Base-by-base conservation (phyloP, 169 alveolate genomes). In the Plasmodium knowlesi region DNA sequence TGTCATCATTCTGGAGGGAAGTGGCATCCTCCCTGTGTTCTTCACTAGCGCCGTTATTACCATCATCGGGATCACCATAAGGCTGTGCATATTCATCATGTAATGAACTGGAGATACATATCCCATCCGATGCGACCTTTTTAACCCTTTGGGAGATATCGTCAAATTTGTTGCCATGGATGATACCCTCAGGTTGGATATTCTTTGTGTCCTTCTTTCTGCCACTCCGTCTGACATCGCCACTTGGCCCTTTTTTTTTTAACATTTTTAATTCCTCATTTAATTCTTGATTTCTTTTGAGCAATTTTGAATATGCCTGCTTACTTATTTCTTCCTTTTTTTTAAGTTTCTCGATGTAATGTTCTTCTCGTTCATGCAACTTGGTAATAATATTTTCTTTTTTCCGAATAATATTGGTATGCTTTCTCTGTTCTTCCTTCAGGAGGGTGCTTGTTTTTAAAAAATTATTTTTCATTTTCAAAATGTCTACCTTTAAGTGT, bases 311-410 rank as follows among this genome's bases (percentile, higher is more conserved):
- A 84, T 84, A 84, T 73, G 93, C 93, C 67, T 84, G 83, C 39
- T 84, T 84, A 73, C 78, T 84, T 84, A 84, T 50, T 46, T 84
- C 93, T 84, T 84, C 93, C 61, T 84, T 84, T 74, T 84, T 84
- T 84, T 84, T 84, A 30, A 84, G 32, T 84, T 73, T 84, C 72
- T 84, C 73, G 22, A 84, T 84, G 67, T 53, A 84, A 84, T 28
- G 43, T 73, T 84, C 93, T 84, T 84, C 93, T 73, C 84, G 50
- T 73, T 84, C 85, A 84, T 84, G 93, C 25, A 84, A 46, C 46
- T 84, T 84, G 0, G 84, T 73, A 46, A 84, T 84, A 30, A 84
- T 73, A 1, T 84, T 84, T 84, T 84, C 93, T 46, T 84, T 84
- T 84, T 84, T 84, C 2, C 84, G 93, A 72, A 84, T 73, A 73